Evolutionary conservation across 495 filamentous ascomycete genomes (phyloP), one percentile per base, ranked within the genome.

Genomic region (Hyaloscypha variabilis): DNA sequence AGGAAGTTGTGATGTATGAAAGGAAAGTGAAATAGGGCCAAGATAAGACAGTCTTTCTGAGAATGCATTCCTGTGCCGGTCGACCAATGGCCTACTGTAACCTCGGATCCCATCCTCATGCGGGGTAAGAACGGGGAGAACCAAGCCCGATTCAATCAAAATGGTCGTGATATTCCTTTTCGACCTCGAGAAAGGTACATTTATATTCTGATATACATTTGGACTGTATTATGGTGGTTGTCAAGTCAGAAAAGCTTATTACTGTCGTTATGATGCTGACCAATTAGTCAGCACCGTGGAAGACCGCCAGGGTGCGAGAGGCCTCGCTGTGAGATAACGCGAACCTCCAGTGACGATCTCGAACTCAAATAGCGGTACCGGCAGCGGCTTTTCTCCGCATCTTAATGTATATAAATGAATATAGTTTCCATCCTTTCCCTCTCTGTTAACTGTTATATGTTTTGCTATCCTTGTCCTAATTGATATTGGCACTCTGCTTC

Each of bases 331-430:
- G 26, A 57, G 26, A 28, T 57, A 28, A 30, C 39, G 39, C 39
- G 39, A 46, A 46, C 17, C 39, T 31, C 24, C 54, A 29, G 39
- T 0, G 39, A 46, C 39, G 39, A 46, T 4, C 39, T 46, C 39
- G 39, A 46, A 46, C 39, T 57, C 21, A 14, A 57, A 5, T n/a
- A 57, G 2, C 28, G 31, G 0, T 24, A 42, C 50, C 31, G 54
- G 53, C 29, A 55, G 29, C 31, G 54, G 53, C 29, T 36, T 42
- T 17, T 51, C 24, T 58, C 62, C 53, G 62, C 62, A 21, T 46
- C 51, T 56, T 11, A 11, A 60, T 65, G 63, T 65, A 65, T 28
- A 65, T 65, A 65, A 39, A 13, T 23, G 3, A 34, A 65, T 46
- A 59, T 26, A 57, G 23, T 14, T 42, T 8, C 23, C 51, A 19